Conservation (phyloP, 441 rosid species). For the Theobroma grandiflorum region DNA sequence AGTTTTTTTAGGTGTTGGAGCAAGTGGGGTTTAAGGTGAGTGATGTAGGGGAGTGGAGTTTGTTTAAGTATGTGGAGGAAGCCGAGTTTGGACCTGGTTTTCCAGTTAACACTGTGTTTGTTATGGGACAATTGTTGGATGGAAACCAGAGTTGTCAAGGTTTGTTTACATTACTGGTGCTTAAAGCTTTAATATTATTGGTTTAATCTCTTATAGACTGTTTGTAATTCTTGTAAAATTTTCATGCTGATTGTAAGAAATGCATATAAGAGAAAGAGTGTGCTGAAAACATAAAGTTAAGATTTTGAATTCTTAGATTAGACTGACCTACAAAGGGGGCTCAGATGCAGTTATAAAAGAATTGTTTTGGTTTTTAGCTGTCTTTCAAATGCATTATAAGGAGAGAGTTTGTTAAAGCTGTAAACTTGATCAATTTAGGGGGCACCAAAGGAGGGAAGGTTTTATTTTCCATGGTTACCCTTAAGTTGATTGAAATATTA, state of each 20-base stretch:
- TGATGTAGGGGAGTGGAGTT: conserved; percentile 69
- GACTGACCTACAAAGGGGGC: neutral
- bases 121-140: conserved; percentile 54
- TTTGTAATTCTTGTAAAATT: neutral
- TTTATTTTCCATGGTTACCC: neutral
- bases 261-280: neutral
- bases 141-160: conserved; percentile 50
- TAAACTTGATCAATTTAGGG: conserved; percentile 9
- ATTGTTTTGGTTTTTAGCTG: neutral
- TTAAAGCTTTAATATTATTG: neutral
- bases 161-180: conserved; percentile 23
- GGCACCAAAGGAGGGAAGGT: neutral
- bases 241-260: conserved; percentile 1
- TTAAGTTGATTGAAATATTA: neutral
- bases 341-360: neutral
- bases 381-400: neutral
- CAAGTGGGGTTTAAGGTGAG: conserved; percentile 46
- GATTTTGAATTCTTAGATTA: neutral
- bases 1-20: conserved; percentile 53
- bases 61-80: conserved; percentile 68
- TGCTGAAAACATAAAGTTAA: neutral
- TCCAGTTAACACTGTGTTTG: conserved; percentile 55
- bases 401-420: conserved; percentile 1
- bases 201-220: neutral
- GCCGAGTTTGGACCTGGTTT: conserved; percentile 82